These are phyloP conservation scores for Begonia masoniana DNA, from an alignment of 306 rosid genomes.

Conservation along the genomic window DNA sequence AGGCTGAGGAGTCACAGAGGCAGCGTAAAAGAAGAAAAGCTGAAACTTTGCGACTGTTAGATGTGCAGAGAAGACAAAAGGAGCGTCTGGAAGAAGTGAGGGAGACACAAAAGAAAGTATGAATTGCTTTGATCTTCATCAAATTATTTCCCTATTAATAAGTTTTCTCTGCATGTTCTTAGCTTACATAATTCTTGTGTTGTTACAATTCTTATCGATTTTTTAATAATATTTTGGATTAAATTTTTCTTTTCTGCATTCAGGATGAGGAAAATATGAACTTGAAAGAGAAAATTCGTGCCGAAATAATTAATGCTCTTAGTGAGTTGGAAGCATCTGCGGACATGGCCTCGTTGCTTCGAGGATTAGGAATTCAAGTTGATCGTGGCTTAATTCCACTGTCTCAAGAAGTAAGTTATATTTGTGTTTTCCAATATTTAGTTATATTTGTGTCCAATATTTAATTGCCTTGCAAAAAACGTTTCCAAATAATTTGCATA, in stretches of 20 bases:
- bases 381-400: conserved; percentile 34
- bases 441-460: too few species aligned
- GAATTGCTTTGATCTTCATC: conserved; percentile 5
- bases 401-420: conserved; percentile 44
- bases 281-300: conserved; percentile 69
- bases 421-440: not conserved
- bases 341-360: conserved; percentile 75
- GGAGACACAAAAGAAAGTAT: conserved; percentile 87
- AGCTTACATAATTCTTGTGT: conserved; percentile 1
- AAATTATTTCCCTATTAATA: not conserved
- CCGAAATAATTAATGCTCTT: conserved; percentile 52
- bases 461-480: too few species aligned
- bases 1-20: conserved; percentile 80
- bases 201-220: not conserved
- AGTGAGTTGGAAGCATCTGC: conserved; percentile 48
- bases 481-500: too few species aligned
- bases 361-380: conserved; percentile 67
- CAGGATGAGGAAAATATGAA: conserved; percentile 77
- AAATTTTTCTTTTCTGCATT: conserved; percentile 2
- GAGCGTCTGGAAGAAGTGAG: conserved; percentile 90
- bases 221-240: not conserved
- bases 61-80: conserved; percentile 75
- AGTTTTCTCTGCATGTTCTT: not conserved
- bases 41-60: conserved; percentile 46
- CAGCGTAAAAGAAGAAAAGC: conserved; percentile 78